A percentile compares a stretch with the other conserved stretches of the same genome.
Conservation (phyloP, 176 grass and related monocot genomes). For the Otatea glauca region DNA sequence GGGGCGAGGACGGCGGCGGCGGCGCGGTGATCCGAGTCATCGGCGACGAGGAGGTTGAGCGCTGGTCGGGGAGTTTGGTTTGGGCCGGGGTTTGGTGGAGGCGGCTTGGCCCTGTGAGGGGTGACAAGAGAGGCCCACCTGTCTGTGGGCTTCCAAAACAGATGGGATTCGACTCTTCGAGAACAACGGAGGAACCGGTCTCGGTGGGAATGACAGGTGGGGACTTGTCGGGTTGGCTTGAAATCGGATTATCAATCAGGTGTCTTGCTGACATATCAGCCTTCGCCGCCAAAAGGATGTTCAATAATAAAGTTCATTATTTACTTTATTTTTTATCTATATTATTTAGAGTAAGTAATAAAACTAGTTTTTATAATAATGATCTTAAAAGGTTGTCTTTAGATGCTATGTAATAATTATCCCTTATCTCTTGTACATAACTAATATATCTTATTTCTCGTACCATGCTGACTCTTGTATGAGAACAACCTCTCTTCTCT, state of each 20-base stretch:
- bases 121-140: background rate
- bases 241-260: background rate
- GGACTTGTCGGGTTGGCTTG: background rate
- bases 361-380: too few species aligned
- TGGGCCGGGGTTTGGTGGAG: conserved; percentile 15
- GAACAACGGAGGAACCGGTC: background rate
- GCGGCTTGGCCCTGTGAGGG: background rate
- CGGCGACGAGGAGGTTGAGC: conserved; percentile 29
- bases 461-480: too few species aligned
- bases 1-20: conserved; percentile 62
- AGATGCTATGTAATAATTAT: too few species aligned
- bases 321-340: too few species aligned
- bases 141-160: background rate
- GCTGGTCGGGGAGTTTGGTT: background rate
- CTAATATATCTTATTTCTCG: too few species aligned
- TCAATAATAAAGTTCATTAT: too few species aligned
- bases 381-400: too few species aligned
- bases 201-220: background rate
- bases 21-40: conserved; percentile 78
- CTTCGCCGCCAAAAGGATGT: too few species aligned
- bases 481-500: too few species aligned
- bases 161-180: background rate
- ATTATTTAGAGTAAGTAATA: too few species aligned
- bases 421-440: too few species aligned
- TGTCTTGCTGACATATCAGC: background rate